Base-by-base conservation (phyloP, 2,329 filamentous ascomycete species). In the Rutstroemia sp. region DNA sequence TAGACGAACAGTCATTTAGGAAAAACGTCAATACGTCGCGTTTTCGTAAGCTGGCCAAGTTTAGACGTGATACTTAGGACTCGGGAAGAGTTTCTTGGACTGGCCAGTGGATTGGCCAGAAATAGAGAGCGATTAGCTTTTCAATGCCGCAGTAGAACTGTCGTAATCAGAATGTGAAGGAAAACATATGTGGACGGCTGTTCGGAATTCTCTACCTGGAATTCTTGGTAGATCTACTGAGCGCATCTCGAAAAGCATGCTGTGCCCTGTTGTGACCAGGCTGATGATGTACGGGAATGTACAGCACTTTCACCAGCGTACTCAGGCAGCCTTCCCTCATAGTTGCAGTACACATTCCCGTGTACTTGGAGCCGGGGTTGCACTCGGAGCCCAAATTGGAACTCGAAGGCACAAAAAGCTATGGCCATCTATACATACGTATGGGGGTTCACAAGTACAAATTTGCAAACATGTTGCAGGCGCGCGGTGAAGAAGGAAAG, bases 201-300 rank as follows among this genome's bases (percentile, higher is more conserved):
- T 38, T 55, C 46, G 47, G 53, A 19, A 25, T 45, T 55, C 30
- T 5, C 21, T 37, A 44, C 44, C 47, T 27, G 21, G 44, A 46
- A 18, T n/a, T 46, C 44, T 47, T 44, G 37, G 39, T 50, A 50
- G 53, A 55, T 55, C 53, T 50, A 51, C 25, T 44, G 39, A 25
- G 25, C 25, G 53, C 27, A 51, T 54, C 44, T 55, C 18, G 37
- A 48, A 51, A 30, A 37, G 25, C 42, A 25, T 51, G 53, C 14
- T 38, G 53, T 55, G 46, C 21, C 49, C 42, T 54, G 45, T 19
- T 44, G 41, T 44, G 7, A 4, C 41, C 41, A 42, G 53, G 47
- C 53, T 51, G 38, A 49, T 18, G 45, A 38, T 55, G 53, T 38
- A 50, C 52, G 41, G 25, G 27, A 10, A n/a, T 19, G 39, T 41